Base-by-base conservation (phyloP, 2,329 filamentous ascomycete species). In the Colletotrichum simmondsii region DNA sequence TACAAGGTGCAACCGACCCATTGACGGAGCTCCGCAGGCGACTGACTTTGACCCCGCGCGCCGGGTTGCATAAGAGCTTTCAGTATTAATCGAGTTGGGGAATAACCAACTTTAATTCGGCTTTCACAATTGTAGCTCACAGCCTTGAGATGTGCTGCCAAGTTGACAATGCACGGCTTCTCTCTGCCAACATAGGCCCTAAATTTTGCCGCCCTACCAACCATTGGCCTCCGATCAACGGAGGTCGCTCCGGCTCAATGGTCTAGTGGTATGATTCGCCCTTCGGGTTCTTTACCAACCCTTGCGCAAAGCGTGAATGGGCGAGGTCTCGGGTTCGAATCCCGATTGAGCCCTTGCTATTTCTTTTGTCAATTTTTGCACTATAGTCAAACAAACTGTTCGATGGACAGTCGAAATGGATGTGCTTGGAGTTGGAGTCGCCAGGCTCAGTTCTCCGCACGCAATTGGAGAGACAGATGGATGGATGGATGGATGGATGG, bases 241-340 rank as follows among this genome's bases (percentile, higher is more conserved):
- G 37, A 52, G 19, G 11, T 16, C 12, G 30, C 22, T 4, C 3
- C 19, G 70, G 70, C 70, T 32, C 70, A 72, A 65, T 72, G 70
- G 70, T 72, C 70, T 72, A 72, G 70, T 72, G 70, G 70, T 72
- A 72, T 72, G 70, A 72, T 72, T 72, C 70, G 70, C 70, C 70
- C 70, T 72, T 72, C 70, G 70, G 70, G 70, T 70, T 24, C 16
- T 53, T 2, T 24, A 1, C 28, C 22, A 70, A 60, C 56, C 66
- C 66, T 65, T 49, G 26, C 28, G 56, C 60, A 2, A 7, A 70
- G 66, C 54, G 26, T 52, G 52, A 57, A 28, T 72, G 70, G 70
- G 70, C 70, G 70, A 72, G 70, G 70, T 42, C 70, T 65, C 70
- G 70, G 49, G 70, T 72, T 72, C 70, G 70, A 72, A 49, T 49